phyloP scores from a whole-genome alignment of 805 yeast species.

The Wickerhamiella kurtzmanii region DNA sequence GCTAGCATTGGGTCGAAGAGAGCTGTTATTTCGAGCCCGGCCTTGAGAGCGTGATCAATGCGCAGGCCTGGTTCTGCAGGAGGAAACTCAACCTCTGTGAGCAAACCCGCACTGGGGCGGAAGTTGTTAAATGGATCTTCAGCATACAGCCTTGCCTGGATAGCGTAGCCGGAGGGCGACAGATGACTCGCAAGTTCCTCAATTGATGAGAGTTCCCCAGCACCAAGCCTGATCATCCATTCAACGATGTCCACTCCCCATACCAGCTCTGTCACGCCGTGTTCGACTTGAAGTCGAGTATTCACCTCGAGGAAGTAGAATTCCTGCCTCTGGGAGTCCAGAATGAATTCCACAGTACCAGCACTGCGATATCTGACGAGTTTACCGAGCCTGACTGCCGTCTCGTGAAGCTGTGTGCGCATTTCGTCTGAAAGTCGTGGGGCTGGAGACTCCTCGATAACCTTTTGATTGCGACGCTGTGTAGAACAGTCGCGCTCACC shows the following conservation, averaged over 20 bases:
- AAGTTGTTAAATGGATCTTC: conserved; percentile 92
- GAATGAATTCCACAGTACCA: conserved; percentile 90
- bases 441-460: conserved; percentile 92
- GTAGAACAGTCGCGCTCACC: conserved; percentile 95
- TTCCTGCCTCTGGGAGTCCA: conserved; percentile 69
- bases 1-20: conserved; percentile 94
- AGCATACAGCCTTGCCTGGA: conserved; percentile 92
- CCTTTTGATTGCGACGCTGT: conserved; percentile 89
- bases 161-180: conserved; percentile 60
- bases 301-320: conserved; percentile 90
- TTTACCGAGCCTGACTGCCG: conserved; percentile 69
- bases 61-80: conserved; percentile 36
- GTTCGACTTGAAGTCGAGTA: conserved; percentile 94
- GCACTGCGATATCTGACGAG: conserved; percentile 82
- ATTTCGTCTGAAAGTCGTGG: conserved; percentile 76
- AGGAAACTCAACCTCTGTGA: conserved; percentile 74
- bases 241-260: conserved; percentile 89
- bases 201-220: conserved; percentile 21
- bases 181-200: not conserved
- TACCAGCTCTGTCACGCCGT: conserved; percentile 86
- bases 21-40: conserved; percentile 74
- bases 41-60: conserved; percentile 81
- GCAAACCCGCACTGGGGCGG: conserved; percentile 88
- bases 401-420: conserved; percentile 55
- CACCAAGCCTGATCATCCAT: conserved; percentile 86